Evolutionary conservation across 305 asterid genomes (phyloP).

Genomic region (Solanum chacoense): DNA sequence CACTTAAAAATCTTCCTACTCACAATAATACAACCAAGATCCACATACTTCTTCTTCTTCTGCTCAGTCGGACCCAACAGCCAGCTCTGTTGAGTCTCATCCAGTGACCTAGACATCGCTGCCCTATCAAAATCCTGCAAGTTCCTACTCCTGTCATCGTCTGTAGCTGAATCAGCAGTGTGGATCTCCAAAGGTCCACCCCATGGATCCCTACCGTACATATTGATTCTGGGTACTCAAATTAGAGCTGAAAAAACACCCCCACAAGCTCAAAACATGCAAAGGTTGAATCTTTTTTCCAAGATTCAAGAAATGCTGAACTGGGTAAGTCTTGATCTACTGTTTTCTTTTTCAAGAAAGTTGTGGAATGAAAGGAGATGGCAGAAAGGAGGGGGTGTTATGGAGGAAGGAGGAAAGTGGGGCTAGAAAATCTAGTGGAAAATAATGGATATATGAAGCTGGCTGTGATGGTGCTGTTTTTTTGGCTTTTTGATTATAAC

Average conservation of each 20-base stretch:
- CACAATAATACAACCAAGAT: conserved; percentile 86
- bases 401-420: neutral
- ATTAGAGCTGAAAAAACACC: neutral
- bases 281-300: neutral
- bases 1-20: conserved; percentile 76
- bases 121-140: conserved; percentile 51
- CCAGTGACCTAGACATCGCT: conserved; percentile 78
- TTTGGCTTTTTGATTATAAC: conserved; percentile 1
- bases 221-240: conserved; percentile 19
- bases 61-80: conserved; percentile 83
- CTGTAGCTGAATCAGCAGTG: conserved; percentile 79
- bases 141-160: conserved; percentile 80
- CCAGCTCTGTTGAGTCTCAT: conserved; percentile 99
- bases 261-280: neutral
- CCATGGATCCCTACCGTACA: conserved; percentile 95
- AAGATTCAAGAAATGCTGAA: neutral
- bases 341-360: neutral
- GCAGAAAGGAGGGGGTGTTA: neutral
- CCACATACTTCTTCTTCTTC: conserved; percentile 96
- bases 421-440: conserved; percentile 1
- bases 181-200: conserved; percentile 84
- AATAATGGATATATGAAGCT: conserved; percentile 20
- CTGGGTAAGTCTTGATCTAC: neutral
- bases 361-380: neutral
- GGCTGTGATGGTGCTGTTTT: conserved; percentile 31